A percentile compares a stretch with the other conserved stretches of the same genome.
These are phyloP conservation scores for Amanita thiersii DNA, from an alignment of 768 basidiomycete species.

Conservation along the genomic window DNA sequence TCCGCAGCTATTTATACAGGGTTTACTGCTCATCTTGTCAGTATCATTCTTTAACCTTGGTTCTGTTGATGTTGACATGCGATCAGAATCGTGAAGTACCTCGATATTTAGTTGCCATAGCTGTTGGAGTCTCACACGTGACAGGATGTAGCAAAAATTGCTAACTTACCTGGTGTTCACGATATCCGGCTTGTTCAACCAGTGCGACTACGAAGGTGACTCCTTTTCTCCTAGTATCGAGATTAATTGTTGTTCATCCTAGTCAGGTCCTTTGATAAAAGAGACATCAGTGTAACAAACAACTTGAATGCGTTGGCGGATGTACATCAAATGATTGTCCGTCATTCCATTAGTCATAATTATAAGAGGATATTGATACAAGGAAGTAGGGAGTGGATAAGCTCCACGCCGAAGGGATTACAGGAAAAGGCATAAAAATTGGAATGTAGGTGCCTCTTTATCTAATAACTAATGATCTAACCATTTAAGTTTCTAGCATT, in stretches of 20 bases:
- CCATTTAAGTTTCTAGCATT: conserved; percentile 26
- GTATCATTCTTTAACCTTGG: no score
- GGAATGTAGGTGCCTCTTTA: conserved; percentile 39
- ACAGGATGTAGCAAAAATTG: conserved; percentile 41
- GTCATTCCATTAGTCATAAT: conserved; percentile 9
- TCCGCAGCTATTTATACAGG: no score
- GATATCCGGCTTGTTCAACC: conserved; percentile 46
- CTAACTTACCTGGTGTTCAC: conserved; percentile 41
- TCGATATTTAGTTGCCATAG: conserved; percentile 1
- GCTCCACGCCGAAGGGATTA: conserved; percentile 53
- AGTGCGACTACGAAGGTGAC: conserved; percentile 36
- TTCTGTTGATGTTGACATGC: no score
- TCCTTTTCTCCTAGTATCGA: no score
- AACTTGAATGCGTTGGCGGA: conserved; percentile 37
- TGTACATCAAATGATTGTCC: conserved; percentile 45
- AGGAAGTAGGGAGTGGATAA: conserved; percentile 47
- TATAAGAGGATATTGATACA: background rate
- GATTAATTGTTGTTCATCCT: background rate
- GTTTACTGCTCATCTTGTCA: no score
- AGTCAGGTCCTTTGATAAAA: conserved; percentile 36
- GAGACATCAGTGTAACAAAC: conserved; percentile 31
- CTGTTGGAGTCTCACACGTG: background rate
- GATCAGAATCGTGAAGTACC: conserved; percentile 22
- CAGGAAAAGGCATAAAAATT: conserved; percentile 59
- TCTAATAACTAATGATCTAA: background rate